Evolutionary conservation across 768 basidiomycete species (phyloP).

Genomic region (Termitomyces sp.): DNA sequence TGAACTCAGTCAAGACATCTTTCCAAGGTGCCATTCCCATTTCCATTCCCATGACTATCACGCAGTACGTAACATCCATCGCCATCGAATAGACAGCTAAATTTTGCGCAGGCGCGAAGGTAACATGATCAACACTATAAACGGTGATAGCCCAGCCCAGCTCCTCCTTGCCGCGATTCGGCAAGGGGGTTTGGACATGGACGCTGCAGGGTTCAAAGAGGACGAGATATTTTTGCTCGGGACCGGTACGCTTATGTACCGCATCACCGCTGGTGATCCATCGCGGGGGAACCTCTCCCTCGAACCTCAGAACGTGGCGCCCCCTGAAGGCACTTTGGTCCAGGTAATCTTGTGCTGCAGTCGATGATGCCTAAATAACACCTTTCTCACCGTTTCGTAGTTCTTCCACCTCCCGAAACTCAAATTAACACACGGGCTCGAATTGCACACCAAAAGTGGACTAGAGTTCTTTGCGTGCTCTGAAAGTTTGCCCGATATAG

Average conservation of each 20-base stretch:
- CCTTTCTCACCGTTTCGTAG: conserved; percentile 17
- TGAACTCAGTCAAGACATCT: conserved; percentile 14
- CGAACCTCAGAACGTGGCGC: conserved; percentile 40
- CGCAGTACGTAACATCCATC: conserved; percentile 32
- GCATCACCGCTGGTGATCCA: conserved; percentile 67
- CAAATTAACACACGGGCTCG: background rate
- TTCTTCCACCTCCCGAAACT: conserved; percentile 34
- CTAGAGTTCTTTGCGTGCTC: conserved; percentile 14
- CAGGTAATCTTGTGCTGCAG: conserved; percentile 24
- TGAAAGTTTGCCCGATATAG: conserved; percentile 12
- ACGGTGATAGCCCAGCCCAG: conserved; percentile 53
- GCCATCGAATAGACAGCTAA: background rate
- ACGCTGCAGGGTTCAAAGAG: conserved; percentile 36
- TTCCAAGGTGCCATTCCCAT: conserved; percentile 40
- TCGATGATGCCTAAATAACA: background rate
- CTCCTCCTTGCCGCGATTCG: conserved; percentile 52
- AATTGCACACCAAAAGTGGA: background rate
- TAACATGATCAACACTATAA: conserved; percentile 59
- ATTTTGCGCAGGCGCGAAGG: conserved; percentile 52
- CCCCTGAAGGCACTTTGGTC: conserved; percentile 41
- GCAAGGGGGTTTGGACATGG: conserved; percentile 24
- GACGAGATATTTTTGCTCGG: conserved; percentile 54
- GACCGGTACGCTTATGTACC: conserved; percentile 37
- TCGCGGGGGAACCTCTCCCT: conserved; percentile 63
- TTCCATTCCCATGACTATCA: conserved; percentile 43